A percentile compares a stretch with the other conserved stretches of the same genome.
These are phyloP conservation scores for Pseudovirgaria hyperparasitica DNA, from an alignment of 2,329 filamentous ascomycete genomes.

Conservation along the genomic window DNA sequence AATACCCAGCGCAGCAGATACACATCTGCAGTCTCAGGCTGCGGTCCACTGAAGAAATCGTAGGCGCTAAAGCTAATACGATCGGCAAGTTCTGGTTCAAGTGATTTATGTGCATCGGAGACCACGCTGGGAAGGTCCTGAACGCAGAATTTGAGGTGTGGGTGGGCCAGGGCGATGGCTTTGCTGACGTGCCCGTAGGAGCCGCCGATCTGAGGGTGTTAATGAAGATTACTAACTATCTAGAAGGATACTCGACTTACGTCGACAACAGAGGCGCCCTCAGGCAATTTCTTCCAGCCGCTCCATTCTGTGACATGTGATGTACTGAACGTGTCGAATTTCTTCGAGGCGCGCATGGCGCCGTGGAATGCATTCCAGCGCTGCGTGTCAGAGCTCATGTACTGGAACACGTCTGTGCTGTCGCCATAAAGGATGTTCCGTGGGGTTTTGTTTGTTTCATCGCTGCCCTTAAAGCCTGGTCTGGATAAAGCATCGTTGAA, in stretches of 20 bases:
- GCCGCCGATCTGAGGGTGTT: slow-evolving; percentile 6
- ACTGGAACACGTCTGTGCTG: slow-evolving; percentile 7
- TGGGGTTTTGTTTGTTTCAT: slow-evolving; percentile 3
- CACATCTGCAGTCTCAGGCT: slow-evolving; percentile 12
- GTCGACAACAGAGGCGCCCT: slow-evolving; percentile 7
- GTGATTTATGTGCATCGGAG: slow-evolving; percentile 5
- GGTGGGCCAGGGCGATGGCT: slow-evolving; percentile 6
- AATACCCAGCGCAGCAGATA: slow-evolving; percentile 19
- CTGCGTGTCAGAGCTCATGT: slow-evolving; percentile 5
- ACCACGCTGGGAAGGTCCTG: slow-evolving; percentile 10
- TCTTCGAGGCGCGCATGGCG: slow-evolving; percentile 6
- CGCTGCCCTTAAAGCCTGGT: not conserved
- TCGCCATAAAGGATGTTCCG: slow-evolving; percentile 7
- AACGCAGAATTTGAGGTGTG: slow-evolving; percentile 8
- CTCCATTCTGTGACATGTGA: slow-evolving; percentile 7
- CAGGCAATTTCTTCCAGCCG: slow-evolving; percentile 6
- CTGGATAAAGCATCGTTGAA: not conserved
- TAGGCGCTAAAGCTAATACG: slow-evolving; percentile 10
- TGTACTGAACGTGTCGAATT: slow-evolving; percentile 7
- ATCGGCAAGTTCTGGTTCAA: slow-evolving; percentile 7
- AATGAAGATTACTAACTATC: not conserved
- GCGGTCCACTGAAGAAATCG: slow-evolving; percentile 15
- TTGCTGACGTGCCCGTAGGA: slow-evolving; percentile 7
- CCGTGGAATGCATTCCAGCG: slow-evolving; percentile 7
- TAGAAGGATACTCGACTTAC: slow-evolving; percentile 1